These are phyloP conservation scores for Marasmius oreades DNA, from an alignment of 1,284 basidiomycete species.

Conservation along the genomic window DNA sequence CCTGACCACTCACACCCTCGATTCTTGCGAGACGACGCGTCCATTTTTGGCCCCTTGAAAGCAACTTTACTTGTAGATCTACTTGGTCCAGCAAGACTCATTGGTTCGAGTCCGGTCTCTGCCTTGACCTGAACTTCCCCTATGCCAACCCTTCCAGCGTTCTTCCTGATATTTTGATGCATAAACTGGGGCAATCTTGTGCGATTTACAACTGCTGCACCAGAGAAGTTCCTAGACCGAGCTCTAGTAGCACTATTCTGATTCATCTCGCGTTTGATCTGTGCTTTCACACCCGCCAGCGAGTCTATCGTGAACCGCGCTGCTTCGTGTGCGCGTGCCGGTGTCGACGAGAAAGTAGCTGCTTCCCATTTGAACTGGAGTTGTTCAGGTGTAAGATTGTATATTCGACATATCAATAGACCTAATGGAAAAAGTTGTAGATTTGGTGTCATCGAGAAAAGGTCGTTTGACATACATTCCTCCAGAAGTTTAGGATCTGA, in stretches of 20 bases:
- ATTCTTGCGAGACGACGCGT: slow-evolving; percentile 37
- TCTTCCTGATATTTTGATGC: slow-evolving; percentile 17
- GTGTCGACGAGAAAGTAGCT: slow-evolving; percentile 36
- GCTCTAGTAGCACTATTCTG: slow-evolving; percentile 37
- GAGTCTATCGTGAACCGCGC: slow-evolving; percentile 46
- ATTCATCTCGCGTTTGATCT: slow-evolving; percentile 49
- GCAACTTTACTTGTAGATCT: slow-evolving; percentile 43
- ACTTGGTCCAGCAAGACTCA: slow-evolving; percentile 31
- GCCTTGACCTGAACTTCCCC: slow-evolving; percentile 30
- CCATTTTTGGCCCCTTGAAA: slow-evolving; percentile 43
- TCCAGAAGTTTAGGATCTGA: slow-evolving; percentile 38
- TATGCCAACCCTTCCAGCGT: slow-evolving; percentile 10
- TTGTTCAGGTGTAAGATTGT: slow-evolving; percentile 50
- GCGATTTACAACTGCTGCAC: slow-evolving; percentile 31
- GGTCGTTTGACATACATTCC: slow-evolving; percentile 40
- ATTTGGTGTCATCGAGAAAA: background rate
- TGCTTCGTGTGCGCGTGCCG: slow-evolving; percentile 34
- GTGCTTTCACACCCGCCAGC: slow-evolving; percentile 47
- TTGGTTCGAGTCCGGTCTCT: slow-evolving; percentile 21
- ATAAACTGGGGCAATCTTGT: slow-evolving; percentile 28
- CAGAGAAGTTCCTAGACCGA: slow-evolving; percentile 21
- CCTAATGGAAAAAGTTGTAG: slow-evolving; percentile 36
- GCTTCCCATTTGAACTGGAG: slow-evolving; percentile 77
- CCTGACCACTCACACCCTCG: slow-evolving; percentile 50
- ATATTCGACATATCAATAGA: slow-evolving; percentile 60